Conservation (phyloP, 1,284 basidiomycete species). For the Fomitopsis schrenkii region DNA sequence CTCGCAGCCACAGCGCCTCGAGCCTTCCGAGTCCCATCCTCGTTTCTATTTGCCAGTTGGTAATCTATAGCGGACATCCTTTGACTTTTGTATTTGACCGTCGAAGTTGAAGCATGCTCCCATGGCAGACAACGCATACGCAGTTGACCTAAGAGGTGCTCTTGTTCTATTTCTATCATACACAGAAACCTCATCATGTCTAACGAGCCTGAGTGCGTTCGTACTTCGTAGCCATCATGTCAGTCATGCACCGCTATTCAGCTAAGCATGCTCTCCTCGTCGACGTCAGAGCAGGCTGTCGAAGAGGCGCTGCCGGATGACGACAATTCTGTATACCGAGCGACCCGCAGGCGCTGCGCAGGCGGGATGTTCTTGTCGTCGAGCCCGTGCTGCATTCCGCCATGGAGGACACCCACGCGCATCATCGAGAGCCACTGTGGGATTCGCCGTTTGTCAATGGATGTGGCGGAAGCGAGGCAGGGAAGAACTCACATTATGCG, state of each 20-base stretch:
- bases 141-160: too few species aligned
- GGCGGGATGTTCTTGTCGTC: constrained; percentile 68
- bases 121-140: too few species aligned
- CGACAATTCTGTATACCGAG: constrained; percentile 59
- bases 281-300: constrained; percentile 28
- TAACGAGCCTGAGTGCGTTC: neutral
- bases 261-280: constrained; percentile 34
- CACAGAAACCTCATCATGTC: neutral
- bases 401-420: constrained; percentile 83
- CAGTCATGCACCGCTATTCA: constrained; percentile 6
- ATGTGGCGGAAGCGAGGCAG: neutral
- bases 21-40: too few species aligned
- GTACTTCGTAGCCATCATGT: neutral
- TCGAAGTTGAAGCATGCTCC: too few species aligned
- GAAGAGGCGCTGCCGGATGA: constrained; percentile 38
- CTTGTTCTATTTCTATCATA: too few species aligned
- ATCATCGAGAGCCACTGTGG: constrained; percentile 77
- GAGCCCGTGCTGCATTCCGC: constrained; percentile 61
- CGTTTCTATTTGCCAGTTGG: too few species aligned
- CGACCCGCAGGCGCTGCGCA: constrained; percentile 64
- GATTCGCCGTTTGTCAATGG: constrained; percentile 15
- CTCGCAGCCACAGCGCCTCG: neutral
- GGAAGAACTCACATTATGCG: constrained; percentile 63
- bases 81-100: too few species aligned
- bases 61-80: too few species aligned